Evolutionary conservation across 2,329 filamentous ascomycete species (phyloP).

Genomic region (Pyrenochaeta sp.): DNA sequence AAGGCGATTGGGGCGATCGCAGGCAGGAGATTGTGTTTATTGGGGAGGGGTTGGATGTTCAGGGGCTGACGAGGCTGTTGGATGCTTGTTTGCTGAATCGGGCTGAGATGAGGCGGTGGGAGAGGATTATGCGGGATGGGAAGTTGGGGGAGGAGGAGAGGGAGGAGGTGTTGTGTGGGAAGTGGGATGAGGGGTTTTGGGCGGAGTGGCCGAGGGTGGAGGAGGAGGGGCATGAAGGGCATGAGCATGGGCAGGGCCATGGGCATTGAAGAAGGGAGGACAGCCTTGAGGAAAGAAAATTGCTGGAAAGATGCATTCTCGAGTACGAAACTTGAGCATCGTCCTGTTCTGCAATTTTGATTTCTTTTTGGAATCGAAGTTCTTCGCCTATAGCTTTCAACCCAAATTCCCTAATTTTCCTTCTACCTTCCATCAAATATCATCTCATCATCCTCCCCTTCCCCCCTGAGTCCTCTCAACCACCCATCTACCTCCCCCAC

Average conservation of each 20-base stretch:
- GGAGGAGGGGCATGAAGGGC: conserved; percentile 35
- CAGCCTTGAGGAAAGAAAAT: too few relatives aligned
- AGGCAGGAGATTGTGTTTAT: conserved; percentile 78
- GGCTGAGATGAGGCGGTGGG: conserved; percentile 58
- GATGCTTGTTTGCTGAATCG: conserved; percentile 70
- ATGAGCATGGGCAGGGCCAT: conserved; percentile 17
- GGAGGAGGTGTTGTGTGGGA: conserved; percentile 55
- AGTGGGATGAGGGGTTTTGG: conserved; percentile 70
- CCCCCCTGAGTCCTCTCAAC: too few relatives aligned
- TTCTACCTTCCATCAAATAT: too few relatives aligned
- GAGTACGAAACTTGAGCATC: too few relatives aligned
- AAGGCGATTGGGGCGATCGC: conserved; percentile 69
- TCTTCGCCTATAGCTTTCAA: too few relatives aligned
- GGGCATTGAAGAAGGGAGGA: too few relatives aligned
- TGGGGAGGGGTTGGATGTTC: conserved; percentile 67
- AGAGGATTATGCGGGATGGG: conserved; percentile 46
- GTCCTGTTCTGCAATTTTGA: too few relatives aligned
- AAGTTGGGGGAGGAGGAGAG: conserved; percentile 47
- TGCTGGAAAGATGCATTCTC: too few relatives aligned
- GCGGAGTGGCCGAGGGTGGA: conserved; percentile 53
- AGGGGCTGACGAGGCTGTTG: conserved; percentile 60
- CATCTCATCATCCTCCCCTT: too few relatives aligned
- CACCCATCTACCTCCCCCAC: too few relatives aligned
- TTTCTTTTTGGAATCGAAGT: too few relatives aligned
- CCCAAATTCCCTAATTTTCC: too few relatives aligned